Evolutionary conservation across 2,329 filamentous ascomycete species (phyloP), one percentile per base, ranked within the genome.

Genomic region (Apiospora phragmitis): DNA sequence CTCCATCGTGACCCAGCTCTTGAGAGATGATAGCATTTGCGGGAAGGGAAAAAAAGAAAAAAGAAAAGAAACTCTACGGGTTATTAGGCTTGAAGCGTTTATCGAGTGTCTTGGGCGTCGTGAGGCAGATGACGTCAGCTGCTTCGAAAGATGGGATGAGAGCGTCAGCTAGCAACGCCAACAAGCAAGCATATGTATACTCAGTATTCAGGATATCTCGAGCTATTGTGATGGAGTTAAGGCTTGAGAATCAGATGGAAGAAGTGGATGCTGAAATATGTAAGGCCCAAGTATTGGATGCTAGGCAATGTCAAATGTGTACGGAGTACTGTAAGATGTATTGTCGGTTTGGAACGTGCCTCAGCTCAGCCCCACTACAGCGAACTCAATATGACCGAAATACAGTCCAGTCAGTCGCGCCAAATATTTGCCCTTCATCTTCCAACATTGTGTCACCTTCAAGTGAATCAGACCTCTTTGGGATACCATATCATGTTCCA

Each of bases 401-500:
- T 29, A 26, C 14, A 55, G 26, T n/a, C 24, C 49, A 32, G 26
- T 18, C 26, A 18, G 49, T 18, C 24, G 47, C 21, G 16, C 26
- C 24, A 55, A 55, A 4, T 8, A 55, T 18, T 32, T 9, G 24
- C 16, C 49, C 21, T 32, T 9, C 16, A 18, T 8, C 26, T 9
- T 55, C 26, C 47, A 51, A 14, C 16, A 26, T 16, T 24, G 4
- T 26, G 14, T 51, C 47, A 24, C 47, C 47, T 29, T 16, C 47
- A 11, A 26, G 29, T 12, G 11, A 32, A 32, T 59, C 26, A 59
- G 51, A 16, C 29, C 41, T 29, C 6, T 42, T 32, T 26, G 18
- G 73, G 71, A 21, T 76, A 71, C 43, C 69, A 76, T 12, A 74
- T 75, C 79, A 79, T 80, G 24, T 73, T 74, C 74, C 75, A 80